Conservation (phyloP, 2,329 filamentous ascomycete species). For the Bimuria novae-zelandiae region DNA sequence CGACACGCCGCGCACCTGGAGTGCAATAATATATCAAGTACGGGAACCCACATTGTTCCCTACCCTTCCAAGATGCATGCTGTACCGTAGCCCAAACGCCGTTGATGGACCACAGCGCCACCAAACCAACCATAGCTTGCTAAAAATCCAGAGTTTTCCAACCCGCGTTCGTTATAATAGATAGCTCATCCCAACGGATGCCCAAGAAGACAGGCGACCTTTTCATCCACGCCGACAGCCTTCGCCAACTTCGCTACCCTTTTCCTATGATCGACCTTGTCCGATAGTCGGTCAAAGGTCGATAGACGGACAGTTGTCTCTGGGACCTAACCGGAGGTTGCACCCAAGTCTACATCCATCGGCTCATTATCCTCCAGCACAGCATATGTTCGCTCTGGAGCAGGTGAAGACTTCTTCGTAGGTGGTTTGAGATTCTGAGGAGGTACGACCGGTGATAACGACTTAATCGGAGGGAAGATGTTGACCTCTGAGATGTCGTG, state of each 20-base stretch:
- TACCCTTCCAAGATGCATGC: no score
- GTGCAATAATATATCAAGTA: no score
- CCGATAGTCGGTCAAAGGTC: background rate
- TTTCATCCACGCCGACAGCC: background rate
- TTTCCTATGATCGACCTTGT: background rate
- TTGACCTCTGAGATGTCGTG: conserved; percentile 45
- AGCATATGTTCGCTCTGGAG: conserved; percentile 24
- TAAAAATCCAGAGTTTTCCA: no score
- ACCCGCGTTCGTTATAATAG: conserved; percentile 1
- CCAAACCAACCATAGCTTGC: no score
- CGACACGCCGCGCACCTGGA: no score
- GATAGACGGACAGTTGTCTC: no score
- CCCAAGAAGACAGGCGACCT: background rate
- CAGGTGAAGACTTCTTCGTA: conserved; percentile 54
- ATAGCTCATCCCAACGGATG: background rate
- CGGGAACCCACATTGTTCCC: no score
- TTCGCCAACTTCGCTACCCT: background rate
- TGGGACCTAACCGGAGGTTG: background rate
- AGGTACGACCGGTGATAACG: conserved; percentile 62
- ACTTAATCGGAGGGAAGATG: conserved; percentile 62
- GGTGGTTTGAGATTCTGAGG: conserved; percentile 65
- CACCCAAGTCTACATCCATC: no score
- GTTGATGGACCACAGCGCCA: no score
- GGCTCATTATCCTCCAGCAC: background rate
- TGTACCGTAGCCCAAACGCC: no score